Evolutionary conservation across 352 stramenopile species (phyloP).

Genomic region (Phytophthora ramorum): DNA sequence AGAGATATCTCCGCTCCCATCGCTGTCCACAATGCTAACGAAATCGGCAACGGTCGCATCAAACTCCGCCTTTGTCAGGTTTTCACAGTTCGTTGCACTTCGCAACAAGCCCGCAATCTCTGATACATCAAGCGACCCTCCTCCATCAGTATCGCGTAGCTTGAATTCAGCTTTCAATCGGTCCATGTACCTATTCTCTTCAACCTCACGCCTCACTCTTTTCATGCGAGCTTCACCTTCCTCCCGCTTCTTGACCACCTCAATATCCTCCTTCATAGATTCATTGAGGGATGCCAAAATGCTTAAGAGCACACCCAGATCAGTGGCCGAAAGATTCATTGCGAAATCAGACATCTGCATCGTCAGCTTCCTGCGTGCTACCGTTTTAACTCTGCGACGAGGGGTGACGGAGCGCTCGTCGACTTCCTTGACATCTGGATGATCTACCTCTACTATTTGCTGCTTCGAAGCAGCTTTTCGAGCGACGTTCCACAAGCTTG

Average conservation of each 20-base stretch:
- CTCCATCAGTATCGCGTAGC: slow-evolving; percentile 73
- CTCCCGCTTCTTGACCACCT: slow-evolving; percentile 64
- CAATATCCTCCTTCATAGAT: slow-evolving; percentile 73
- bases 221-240: slow-evolving; percentile 54
- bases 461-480: slow-evolving; percentile 58
- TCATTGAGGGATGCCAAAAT: slow-evolving; percentile 73
- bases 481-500: slow-evolving; percentile 68
- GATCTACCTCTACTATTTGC: slow-evolving; percentile 68
- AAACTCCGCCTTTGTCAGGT: slow-evolving; percentile 82
- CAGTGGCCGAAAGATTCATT: slow-evolving; percentile 81
- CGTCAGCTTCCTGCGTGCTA: slow-evolving; percentile 65
- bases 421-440: slow-evolving; percentile 49
- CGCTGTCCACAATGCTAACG: slow-evolving; percentile 78
- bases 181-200: slow-evolving; percentile 77
- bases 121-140: slow-evolving; percentile 69
- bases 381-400: slow-evolving; percentile 49
- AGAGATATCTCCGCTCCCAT: slow-evolving; percentile 85
- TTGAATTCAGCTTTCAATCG: slow-evolving; percentile 80
- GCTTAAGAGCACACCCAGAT: slow-evolving; percentile 82
- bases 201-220: slow-evolving; percentile 52
- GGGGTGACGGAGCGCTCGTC: slow-evolving; percentile 39
- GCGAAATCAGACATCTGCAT: slow-evolving; percentile 89
- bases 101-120: slow-evolving; percentile 75
- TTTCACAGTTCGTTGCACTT: slow-evolving; percentile 69
- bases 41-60: slow-evolving; percentile 79